phyloP scores from a whole-genome alignment of 495 filamentous ascomycete genomes.

The Neurospora pannonica region DNA sequence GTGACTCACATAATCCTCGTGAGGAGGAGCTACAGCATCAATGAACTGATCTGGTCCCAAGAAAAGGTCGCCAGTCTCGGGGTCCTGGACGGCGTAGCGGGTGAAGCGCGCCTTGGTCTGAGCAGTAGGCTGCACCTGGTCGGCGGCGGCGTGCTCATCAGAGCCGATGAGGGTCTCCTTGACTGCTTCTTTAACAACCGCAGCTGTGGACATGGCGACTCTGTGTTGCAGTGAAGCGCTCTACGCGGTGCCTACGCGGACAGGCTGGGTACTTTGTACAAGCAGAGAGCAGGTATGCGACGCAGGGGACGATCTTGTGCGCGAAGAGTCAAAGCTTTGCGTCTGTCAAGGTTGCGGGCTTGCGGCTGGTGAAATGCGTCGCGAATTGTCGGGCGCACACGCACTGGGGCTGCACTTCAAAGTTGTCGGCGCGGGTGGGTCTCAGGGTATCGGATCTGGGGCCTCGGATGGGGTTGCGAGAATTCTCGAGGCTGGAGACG shows the following conservation, averaged over 20 bases:
- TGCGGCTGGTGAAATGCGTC: not conserved
- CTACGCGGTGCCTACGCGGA: not conserved
- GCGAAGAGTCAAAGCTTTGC: not conserved
- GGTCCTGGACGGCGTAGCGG: slow-evolving; percentile 66
- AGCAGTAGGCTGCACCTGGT: slow-evolving; percentile 47
- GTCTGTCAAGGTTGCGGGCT: not conserved
- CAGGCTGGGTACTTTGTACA: not conserved
- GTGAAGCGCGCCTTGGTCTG: slow-evolving; percentile 66
- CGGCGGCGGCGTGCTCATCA: slow-evolving; percentile 31
- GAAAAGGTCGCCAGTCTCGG: slow-evolving; percentile 62
- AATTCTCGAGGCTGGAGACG: not conserved
- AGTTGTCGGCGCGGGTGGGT: not conserved
- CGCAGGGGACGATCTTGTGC: not conserved
- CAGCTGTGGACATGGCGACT: slow-evolving; percentile 28
- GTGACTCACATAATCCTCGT: slow-evolving; percentile 79
- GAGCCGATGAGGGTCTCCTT: slow-evolving; percentile 70
- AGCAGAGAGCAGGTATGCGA: not conserved
- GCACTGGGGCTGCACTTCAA: not conserved
- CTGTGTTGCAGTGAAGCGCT: slow-evolving; percentile 1
- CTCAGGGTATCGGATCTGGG: not conserved
- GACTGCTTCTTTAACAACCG: slow-evolving; percentile 55
- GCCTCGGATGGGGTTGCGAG: not conserved
- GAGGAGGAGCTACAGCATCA: slow-evolving; percentile 75
- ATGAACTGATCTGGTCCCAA: slow-evolving; percentile 83
- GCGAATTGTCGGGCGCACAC: not conserved